These are phyloP conservation scores for Pichia kluyveri DNA, from an alignment of 805 yeast genomes.

Conservation along the genomic window DNA sequence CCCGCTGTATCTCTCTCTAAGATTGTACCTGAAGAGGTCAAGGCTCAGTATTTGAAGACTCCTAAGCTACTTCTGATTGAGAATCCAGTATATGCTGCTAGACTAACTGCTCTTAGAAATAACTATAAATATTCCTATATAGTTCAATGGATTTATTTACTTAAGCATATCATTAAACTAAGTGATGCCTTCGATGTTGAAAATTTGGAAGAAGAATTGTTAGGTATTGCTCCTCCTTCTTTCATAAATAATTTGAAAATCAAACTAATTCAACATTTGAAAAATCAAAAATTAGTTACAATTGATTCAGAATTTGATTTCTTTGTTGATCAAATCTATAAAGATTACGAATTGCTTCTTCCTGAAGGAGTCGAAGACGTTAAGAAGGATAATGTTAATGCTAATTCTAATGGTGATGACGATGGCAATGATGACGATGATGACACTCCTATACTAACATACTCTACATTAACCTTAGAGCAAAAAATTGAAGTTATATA, in stretches of 20 bases:
- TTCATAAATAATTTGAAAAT: conserved; percentile 36
- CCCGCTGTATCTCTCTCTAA: conserved; percentile 25
- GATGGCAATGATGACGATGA: conserved; percentile 2
- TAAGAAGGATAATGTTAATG: conserved; percentile 7
- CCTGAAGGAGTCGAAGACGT: conserved; percentile 4
- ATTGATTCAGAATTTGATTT: conserved; percentile 24
- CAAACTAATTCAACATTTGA: conserved; percentile 32
- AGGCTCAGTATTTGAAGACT: conserved; percentile 28
- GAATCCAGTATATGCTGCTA: conserved; percentile 23
- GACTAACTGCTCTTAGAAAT: conserved; percentile 26
- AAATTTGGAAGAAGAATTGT: conserved; percentile 52
- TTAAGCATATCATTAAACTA: conserved; percentile 43
- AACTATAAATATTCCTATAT: conserved; percentile 31
- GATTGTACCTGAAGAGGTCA: conserved; percentile 28
- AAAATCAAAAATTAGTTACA: conserved; percentile 25
- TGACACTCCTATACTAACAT: conserved; percentile 11
- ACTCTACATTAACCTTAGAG: conserved; percentile 26
- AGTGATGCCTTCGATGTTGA: conserved; percentile 50
- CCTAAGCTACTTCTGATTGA: conserved; percentile 32
- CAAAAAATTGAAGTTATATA: conserved; percentile 45
- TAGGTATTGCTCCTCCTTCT: conserved; percentile 32
- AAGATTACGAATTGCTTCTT: conserved; percentile 7
- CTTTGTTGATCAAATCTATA: conserved; percentile 10
- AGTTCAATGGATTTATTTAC: conserved; percentile 48
- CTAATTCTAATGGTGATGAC: too few species aligned